Conservation (phyloP, 2,329 filamentous ascomycete genomes). For the Lasiodiplodia theobromae region DNA sequence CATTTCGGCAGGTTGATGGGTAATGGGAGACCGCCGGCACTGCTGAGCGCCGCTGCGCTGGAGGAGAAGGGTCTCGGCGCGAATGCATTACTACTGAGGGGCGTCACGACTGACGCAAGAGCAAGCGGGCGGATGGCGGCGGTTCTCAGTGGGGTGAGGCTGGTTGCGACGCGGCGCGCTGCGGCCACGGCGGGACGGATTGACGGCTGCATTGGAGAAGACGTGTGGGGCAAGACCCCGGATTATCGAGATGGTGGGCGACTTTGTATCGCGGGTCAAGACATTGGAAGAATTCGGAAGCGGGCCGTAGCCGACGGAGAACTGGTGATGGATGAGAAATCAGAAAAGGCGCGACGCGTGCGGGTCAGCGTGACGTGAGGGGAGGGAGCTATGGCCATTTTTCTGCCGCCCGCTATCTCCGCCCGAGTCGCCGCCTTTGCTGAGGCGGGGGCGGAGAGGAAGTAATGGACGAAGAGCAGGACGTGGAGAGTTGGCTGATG, state of each 20-base stretch:
- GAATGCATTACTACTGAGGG: not conserved
- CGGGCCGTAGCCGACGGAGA: constrained; percentile 10
- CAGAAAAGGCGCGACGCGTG: constrained; percentile 6
- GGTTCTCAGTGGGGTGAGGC: not conserved
- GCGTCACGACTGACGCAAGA: not conserved
- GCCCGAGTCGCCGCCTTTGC: constrained; percentile 6
- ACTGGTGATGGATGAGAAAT: constrained; percentile 17
- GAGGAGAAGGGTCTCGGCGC: constrained; percentile 7
- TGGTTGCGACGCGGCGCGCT: constrained; percentile 9
- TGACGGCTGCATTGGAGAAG: not conserved
- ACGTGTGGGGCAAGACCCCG: not conserved
- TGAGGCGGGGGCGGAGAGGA: not conserved
- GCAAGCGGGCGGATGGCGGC: not conserved
- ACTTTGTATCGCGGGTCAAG: constrained; percentile 2
- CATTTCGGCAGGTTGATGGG: constrained; percentile 52
- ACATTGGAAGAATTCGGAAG: constrained; percentile 4
- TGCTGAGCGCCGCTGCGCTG: constrained; percentile 3
- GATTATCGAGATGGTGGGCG: not conserved
- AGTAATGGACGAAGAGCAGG: not conserved
- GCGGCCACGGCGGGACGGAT: constrained; percentile 6
- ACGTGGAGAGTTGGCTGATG: not conserved
- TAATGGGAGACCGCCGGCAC: constrained; percentile 19
- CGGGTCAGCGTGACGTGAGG: not conserved
- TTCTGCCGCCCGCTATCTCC: constrained; percentile 1
- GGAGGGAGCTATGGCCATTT: constrained; percentile 17